These are phyloP conservation scores for Collybia mongolica DNA, from an alignment of 768 basidiomycete species.

Conservation along the genomic window DNA sequence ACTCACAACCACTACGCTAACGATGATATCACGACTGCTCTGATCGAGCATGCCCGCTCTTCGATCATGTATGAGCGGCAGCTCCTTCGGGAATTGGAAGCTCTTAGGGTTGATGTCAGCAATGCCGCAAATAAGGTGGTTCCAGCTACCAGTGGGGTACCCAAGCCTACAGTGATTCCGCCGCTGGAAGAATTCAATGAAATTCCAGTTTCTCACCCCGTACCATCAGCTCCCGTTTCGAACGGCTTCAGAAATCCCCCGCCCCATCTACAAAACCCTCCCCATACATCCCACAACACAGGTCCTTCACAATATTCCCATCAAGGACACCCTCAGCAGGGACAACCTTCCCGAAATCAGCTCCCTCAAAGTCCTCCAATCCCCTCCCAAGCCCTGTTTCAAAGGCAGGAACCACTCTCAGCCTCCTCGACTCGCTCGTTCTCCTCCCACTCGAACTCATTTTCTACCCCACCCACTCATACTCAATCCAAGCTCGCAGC, in stretches of 20 bases:
- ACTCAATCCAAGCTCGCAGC: slow-evolving; percentile 16
- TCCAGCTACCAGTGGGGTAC: slow-evolving; percentile 46
- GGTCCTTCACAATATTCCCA: slow-evolving; percentile 20
- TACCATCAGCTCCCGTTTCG: slow-evolving; percentile 26
- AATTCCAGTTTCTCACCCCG: slow-evolving; percentile 25
- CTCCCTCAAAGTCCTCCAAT: slow-evolving; percentile 10
- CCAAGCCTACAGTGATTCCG: slow-evolving; percentile 60
- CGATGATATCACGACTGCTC: slow-evolving; percentile 85
- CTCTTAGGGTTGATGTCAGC: slow-evolving; percentile 73
- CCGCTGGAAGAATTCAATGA: slow-evolving; percentile 61
- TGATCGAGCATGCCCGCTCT: slow-evolving; percentile 92
- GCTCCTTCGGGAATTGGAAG: slow-evolving; percentile 83
- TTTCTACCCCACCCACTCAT: slow-evolving; percentile 16
- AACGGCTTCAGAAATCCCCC: slow-evolving; percentile 31
- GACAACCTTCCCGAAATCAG: slow-evolving; percentile 13
- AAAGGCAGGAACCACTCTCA: slow-evolving; percentile 24
- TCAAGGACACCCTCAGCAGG: slow-evolving; percentile 24
- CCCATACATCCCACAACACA: slow-evolving; percentile 27
- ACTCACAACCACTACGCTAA: slow-evolving; percentile 85
- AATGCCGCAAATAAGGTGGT: slow-evolving; percentile 62
- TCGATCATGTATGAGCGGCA: slow-evolving; percentile 92
- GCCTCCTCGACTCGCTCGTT: slow-evolving; percentile 27
- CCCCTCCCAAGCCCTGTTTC: slow-evolving; percentile 20
- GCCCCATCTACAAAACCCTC: slow-evolving; percentile 28
- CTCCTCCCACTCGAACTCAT: slow-evolving; percentile 14